These are phyloP conservation scores for Sclerotinia sclerotiorum DNA, from an alignment of 2,329 filamentous ascomycete species.

Conservation along the genomic window DNA sequence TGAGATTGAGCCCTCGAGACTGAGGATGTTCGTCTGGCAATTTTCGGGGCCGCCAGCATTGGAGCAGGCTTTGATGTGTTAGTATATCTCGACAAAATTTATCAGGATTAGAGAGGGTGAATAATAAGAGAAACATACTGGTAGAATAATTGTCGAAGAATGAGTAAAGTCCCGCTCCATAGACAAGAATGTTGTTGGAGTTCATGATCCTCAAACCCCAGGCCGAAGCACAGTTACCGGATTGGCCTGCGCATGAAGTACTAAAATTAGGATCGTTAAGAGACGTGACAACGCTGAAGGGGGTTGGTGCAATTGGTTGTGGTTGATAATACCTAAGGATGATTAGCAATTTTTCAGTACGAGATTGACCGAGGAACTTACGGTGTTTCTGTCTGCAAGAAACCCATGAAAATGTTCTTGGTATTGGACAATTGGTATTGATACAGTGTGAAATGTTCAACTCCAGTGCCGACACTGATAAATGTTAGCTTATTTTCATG, in stretches of 20 bases:
- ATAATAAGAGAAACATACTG: slow-evolving; percentile 26
- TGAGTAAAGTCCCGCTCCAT: slow-evolving; percentile 57
- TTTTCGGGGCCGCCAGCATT: slow-evolving; percentile 23
- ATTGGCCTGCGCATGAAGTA: slow-evolving; percentile 42
- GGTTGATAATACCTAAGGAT: slow-evolving; percentile 61
- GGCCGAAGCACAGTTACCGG: slow-evolving; percentile 53
- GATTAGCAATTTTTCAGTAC: background rate
- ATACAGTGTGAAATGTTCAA: slow-evolving; percentile 54
- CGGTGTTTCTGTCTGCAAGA: slow-evolving; percentile 35
- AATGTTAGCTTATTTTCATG: background rate
- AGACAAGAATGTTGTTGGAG: slow-evolving; percentile 48
- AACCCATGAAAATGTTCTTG: slow-evolving; percentile 33
- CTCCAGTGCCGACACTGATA: slow-evolving; percentile 41
- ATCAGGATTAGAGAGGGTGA: background rate
- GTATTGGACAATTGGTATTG: slow-evolving; percentile 51
- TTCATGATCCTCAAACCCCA: slow-evolving; percentile 65
- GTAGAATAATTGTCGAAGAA: slow-evolving; percentile 59
- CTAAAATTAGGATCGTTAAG: slow-evolving; percentile 53
- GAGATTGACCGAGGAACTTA: background rate
- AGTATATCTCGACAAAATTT: background rate
- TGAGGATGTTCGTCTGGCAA: slow-evolving; percentile 33
- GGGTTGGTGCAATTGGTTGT: slow-evolving; percentile 60
- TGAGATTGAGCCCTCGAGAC: slow-evolving; percentile 27
- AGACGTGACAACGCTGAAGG: slow-evolving; percentile 50
- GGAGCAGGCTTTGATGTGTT: slow-evolving; percentile 27